Percentiles rank a stretch among this genome's conserved stretches.
phyloP scores from a whole-genome alignment of 495 filamentous ascomycete species.

The Podospora didyma region DNA sequence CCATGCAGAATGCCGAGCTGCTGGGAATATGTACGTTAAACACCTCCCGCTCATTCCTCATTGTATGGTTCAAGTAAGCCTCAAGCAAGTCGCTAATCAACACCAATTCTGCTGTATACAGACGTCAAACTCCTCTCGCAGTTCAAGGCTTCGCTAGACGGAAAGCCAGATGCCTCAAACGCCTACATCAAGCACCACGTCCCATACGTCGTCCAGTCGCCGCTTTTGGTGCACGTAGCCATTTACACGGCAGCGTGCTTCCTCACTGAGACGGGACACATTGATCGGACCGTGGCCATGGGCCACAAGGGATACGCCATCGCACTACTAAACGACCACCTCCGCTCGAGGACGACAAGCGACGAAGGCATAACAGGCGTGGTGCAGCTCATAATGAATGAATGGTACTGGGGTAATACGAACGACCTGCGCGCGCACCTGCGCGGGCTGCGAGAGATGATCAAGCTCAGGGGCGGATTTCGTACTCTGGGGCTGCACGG shows the following conservation, averaged over 20 bases:
- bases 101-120: constrained; percentile 25
- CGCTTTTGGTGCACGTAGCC: constrained; percentile 29
- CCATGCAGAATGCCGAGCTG: constrained; percentile 25
- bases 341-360: constrained; percentile 25
- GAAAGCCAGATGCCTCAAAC: constrained; percentile 32
- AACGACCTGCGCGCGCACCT: constrained; percentile 29
- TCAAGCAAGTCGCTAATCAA: too few species aligned
- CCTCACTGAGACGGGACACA: constrained; percentile 33
- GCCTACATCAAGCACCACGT: constrained; percentile 34
- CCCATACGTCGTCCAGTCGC: constrained; percentile 30
- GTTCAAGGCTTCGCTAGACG: constrained; percentile 39
- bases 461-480: constrained; percentile 31
- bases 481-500: constrained; percentile 33
- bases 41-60: neutral
- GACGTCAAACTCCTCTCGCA: constrained; percentile 54
- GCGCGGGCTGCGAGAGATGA: constrained; percentile 32
- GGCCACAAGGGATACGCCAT: constrained; percentile 32
- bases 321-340: constrained; percentile 32
- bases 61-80: too few species aligned
- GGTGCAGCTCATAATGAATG: constrained; percentile 32
- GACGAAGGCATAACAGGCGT: constrained; percentile 35
- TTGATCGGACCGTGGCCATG: constrained; percentile 32
- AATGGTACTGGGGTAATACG: constrained; percentile 37
- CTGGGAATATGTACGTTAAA: constrained; percentile 28
- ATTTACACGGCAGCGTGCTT: constrained; percentile 38